Percentiles rank a stretch among this genome's conserved stretches.
Conservation (phyloP, 1,284 basidiomycete genomes). For the Pascua sp. region DNA sequence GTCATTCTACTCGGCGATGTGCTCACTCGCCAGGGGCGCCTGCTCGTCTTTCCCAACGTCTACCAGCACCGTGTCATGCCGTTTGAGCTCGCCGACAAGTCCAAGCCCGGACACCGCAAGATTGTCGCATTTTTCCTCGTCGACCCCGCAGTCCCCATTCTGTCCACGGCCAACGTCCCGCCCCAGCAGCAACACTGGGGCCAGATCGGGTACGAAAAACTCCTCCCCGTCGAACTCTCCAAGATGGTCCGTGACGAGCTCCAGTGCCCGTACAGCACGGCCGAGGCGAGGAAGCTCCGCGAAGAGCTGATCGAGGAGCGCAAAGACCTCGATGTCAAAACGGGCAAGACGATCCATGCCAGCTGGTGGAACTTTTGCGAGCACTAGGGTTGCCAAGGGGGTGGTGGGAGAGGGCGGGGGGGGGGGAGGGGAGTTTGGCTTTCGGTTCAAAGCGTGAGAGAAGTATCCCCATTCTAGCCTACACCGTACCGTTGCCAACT, state of each 20-base stretch:
- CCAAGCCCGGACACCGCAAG: constrained; percentile 13
- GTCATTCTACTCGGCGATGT: constrained; percentile 1
- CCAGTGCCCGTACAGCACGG: constrained; percentile 8
- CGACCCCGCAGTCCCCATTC: constrained; percentile 10
- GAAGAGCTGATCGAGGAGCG: constrained; percentile 20
- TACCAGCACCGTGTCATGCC: constrained; percentile 7
- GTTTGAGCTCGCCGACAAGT: constrained; percentile 7
- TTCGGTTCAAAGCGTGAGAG: too few species aligned
- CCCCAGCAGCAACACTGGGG: constrained; percentile 18
- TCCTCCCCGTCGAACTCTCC: constrained; percentile 12
- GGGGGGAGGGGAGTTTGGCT: too few species aligned
- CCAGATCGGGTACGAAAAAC: background rate
- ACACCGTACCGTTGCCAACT: too few species aligned
- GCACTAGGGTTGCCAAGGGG: constrained; percentile 5
- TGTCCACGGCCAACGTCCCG: constrained; percentile 11
- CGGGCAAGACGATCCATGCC: background rate
- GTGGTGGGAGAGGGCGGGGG: too few species aligned
- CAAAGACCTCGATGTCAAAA: background rate
- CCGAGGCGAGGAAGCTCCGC: constrained; percentile 14
- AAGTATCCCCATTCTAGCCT: too few species aligned
- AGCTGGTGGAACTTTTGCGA: constrained; percentile 13
- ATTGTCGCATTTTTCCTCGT: constrained; percentile 22
- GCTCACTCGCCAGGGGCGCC: constrained; percentile 1
- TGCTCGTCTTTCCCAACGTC: constrained; percentile 6
- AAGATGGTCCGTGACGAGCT: constrained; percentile 12